Conservation (phyloP, 495 filamentous ascomycete species). For the Rostrohypoxylon terebratum region DNA sequence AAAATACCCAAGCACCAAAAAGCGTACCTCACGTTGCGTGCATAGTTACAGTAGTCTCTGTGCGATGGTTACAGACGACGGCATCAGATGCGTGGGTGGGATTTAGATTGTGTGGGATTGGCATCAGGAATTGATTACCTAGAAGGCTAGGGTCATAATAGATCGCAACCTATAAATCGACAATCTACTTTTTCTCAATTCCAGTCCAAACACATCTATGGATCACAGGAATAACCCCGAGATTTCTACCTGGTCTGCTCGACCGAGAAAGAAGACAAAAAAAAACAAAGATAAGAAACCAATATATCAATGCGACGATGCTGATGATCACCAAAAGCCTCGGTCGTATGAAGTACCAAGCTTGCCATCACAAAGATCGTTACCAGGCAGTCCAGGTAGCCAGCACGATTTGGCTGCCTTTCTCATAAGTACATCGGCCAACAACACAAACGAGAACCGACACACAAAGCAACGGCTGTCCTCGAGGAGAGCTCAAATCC, state of each 20-base stretch:
- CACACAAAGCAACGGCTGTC: conserved; percentile 17
- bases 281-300: background rate
- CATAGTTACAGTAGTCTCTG: conserved; percentile 15
- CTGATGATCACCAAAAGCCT: background rate
- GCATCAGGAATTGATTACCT: conserved; percentile 30
- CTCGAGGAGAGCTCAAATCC: conserved; percentile 20
- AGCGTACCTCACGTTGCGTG: conserved; percentile 15
- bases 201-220: background rate
- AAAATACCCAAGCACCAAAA: background rate
- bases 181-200: conserved; percentile 17
- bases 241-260: no score
- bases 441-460: background rate
- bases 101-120: conserved; percentile 29
- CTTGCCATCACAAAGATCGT: background rate
- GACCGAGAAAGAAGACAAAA: no score
- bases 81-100: conserved; percentile 26
- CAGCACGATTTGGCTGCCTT: background rate
- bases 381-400: no score
- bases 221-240: background rate
- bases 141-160: background rate
- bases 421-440: background rate
- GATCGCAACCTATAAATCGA: conserved; percentile 23
- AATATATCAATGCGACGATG: background rate
- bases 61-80: conserved; percentile 35
- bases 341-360: background rate